Conservation (phyloP, 2,329 filamentous ascomycete genomes). For the Venturia asperata region DNA sequence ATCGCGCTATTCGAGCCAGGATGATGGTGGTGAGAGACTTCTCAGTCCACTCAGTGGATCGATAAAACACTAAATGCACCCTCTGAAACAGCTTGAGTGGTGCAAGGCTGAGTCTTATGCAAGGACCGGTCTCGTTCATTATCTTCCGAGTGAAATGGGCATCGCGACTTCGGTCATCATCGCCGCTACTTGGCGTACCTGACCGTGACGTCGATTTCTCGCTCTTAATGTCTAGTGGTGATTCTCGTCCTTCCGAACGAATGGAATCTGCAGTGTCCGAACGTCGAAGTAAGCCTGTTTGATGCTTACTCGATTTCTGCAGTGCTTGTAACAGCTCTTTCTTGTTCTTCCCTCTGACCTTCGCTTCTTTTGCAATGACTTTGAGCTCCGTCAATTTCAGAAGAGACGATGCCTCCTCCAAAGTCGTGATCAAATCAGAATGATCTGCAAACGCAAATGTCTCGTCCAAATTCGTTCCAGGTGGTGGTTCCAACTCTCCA, state of each 20-base stretch:
- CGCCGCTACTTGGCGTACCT: constrained; percentile 5
- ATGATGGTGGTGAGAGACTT: constrained; percentile 95
- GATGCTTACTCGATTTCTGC: constrained; percentile 63
- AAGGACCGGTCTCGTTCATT: constrained; percentile 67
- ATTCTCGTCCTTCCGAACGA: neutral
- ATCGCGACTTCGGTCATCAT: constrained; percentile 54
- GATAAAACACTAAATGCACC: constrained; percentile 91
- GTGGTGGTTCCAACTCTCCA: constrained; percentile 43
- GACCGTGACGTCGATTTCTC: neutral
- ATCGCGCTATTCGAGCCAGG: constrained; percentile 76
- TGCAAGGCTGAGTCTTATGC: constrained; percentile 68
- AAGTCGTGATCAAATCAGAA: constrained; percentile 62
- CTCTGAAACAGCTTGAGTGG: constrained; percentile 81
- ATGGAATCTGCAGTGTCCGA: constrained; percentile 54
- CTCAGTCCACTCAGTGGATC: constrained; percentile 94
- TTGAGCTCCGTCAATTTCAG: constrained; percentile 87
- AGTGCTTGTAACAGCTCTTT: constrained; percentile 68
- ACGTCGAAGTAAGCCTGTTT: constrained; percentile 61
- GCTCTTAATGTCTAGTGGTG: neutral
- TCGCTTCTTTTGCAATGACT: constrained; percentile 73
- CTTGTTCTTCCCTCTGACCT: constrained; percentile 83
- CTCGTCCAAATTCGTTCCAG: constrained; percentile 44
- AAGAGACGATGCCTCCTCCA: constrained; percentile 78
- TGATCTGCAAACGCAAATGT: constrained; percentile 73
- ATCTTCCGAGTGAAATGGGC: constrained; percentile 58